Conservation (phyloP, 805 yeast genomes). For the Myxozyma monticola region DNA sequence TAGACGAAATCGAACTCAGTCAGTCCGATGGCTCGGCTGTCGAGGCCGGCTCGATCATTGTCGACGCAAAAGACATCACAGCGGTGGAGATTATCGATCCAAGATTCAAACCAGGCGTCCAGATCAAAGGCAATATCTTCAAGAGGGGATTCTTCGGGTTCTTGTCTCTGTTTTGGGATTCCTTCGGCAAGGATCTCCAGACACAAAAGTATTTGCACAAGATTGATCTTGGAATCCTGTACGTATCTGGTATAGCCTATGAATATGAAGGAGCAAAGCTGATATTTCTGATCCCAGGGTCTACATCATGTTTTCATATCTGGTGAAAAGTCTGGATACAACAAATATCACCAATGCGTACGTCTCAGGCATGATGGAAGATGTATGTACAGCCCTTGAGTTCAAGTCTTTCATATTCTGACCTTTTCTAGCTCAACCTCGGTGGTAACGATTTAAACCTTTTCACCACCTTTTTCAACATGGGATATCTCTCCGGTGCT, state of each 20-base stretch:
- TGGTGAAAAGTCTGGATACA: not conserved
- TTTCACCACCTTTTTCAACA: slow-evolving; percentile 34
- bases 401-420: not conserved
- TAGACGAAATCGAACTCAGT: no score
- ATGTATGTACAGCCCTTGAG: slow-evolving; percentile 43
- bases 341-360: slow-evolving; percentile 57
- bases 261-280: no score
- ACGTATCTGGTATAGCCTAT: no score
- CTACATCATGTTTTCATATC: not conserved
- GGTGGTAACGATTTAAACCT: slow-evolving; percentile 59
- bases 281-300: not conserved
- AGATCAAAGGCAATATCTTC: no score
- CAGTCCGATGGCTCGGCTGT: no score
- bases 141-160: no score
- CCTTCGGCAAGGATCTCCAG: slow-evolving; percentile 2
- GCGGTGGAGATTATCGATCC: no score
- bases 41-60: no score
- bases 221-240: slow-evolving; percentile 11
- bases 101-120: no score
- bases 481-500: slow-evolving; percentile 12
- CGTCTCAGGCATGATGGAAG: slow-evolving; percentile 61
- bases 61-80: no score
- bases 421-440: slow-evolving; percentile 49
- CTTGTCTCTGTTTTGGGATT: no score
- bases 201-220: slow-evolving; percentile 1